Percentiles rank a stretch among this genome's conserved stretches.
Conservation (phyloP, 139 green algal genomes). For the Volvox reticuliferus region DNA sequence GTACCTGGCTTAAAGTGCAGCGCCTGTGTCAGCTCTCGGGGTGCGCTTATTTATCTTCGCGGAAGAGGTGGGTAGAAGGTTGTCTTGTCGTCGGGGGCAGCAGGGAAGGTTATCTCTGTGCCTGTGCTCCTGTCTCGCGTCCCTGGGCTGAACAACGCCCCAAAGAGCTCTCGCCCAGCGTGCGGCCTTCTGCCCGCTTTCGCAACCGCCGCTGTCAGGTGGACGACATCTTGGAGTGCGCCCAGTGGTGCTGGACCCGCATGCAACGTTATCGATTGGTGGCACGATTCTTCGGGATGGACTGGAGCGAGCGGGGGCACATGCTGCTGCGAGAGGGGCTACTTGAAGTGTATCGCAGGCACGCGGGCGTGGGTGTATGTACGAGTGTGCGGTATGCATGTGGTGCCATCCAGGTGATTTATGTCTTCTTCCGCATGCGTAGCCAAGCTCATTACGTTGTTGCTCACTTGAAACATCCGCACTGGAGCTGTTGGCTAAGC, state of each 20-base stretch:
- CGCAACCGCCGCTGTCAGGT: neutral
- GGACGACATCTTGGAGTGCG: neutral
- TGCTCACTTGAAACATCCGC: too few relatives aligned
- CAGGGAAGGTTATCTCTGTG: neutral
- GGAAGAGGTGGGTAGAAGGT: neutral
- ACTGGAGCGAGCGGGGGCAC: slow-evolving; percentile 9
- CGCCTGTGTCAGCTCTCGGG: too few relatives aligned
- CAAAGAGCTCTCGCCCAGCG: neutral
- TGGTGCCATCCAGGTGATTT: neutral
- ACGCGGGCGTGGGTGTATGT: neutral
- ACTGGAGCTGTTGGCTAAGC: too few relatives aligned
- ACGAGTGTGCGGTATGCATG: neutral
- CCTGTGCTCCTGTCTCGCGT: neutral
- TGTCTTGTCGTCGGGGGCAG: neutral
- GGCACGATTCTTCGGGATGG: neutral
- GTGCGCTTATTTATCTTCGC: neutral
- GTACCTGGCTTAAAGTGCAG: too few relatives aligned
- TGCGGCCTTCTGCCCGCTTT: neutral
- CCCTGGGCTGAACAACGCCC: neutral
- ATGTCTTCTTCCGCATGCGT: neutral
- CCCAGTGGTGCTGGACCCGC: neutral
- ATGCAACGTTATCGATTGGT: neutral
- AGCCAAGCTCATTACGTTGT: too few relatives aligned
- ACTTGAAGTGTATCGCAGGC: slow-evolving; percentile 31
- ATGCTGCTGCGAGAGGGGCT: slow-evolving; percentile 28